These are phyloP conservation scores for Yarrowia bubula DNA, from an alignment of 805 yeast species.

Conservation along the genomic window DNA sequence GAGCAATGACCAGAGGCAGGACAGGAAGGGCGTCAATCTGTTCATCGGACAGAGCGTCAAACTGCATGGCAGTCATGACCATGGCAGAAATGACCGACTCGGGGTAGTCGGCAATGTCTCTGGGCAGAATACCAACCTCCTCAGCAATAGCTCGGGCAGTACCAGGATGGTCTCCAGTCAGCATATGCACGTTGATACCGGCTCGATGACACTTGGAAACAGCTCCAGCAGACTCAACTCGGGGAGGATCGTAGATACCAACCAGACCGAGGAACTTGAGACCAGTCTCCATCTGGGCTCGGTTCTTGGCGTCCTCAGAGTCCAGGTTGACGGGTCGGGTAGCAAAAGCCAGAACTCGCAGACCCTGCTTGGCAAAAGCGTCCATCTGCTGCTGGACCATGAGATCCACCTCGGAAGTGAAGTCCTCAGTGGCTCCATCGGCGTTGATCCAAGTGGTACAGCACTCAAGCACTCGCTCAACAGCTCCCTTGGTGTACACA, in stretches of 20 bases:
- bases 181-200: constrained; percentile 77
- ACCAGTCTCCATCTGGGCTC: constrained; percentile 47
- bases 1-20: constrained; percentile 72
- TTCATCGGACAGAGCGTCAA: constrained; percentile 60
- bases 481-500: constrained; percentile 70
- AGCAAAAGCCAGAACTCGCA: constrained; percentile 74
- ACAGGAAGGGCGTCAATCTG: constrained; percentile 62
- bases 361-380: constrained; percentile 60
- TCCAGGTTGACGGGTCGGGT: constrained; percentile 40
- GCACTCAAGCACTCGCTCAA: constrained; percentile 60
- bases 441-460: constrained; percentile 55
- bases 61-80: constrained; percentile 75
- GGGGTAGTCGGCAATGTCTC: constrained; percentile 54
- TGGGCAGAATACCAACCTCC: constrained; percentile 74
- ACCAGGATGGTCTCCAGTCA: constrained; percentile 78
- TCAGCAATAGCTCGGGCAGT: constrained; percentile 78
- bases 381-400: constrained; percentile 56
- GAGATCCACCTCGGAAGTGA: constrained; percentile 38
- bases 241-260: constrained; percentile 80
- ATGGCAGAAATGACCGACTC: constrained; percentile 53
- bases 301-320: constrained; percentile 30
- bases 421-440: constrained; percentile 32
- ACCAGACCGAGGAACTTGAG: constrained; percentile 64
- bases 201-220: constrained; percentile 68
- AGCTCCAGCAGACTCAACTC: constrained; percentile 63